Base-by-base conservation (phyloP, 768 basidiomycete species). In the Boletus fagicola region DNA sequence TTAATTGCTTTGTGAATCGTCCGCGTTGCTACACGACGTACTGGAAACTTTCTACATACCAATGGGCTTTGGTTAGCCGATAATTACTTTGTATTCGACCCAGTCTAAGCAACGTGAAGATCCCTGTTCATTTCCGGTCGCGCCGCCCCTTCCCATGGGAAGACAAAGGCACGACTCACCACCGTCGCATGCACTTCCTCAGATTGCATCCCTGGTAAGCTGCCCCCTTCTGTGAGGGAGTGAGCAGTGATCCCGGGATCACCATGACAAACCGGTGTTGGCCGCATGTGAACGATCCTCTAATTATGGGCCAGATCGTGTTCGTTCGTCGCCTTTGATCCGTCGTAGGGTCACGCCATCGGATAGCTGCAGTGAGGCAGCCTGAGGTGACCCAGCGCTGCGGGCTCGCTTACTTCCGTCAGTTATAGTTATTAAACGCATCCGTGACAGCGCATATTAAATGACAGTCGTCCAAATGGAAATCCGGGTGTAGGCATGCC, bases 361-460 rank as follows among this genome's bases (percentile, higher is more conserved):
- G 20, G 20, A 20, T 8, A 26, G 15, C 16, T 18, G 28, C 51
- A 45, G 16, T 51, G 39, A 22, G 13, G 24, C 38, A n/a, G n/a
- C n/a, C n/a, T n/a, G n/a, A n/a, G n/a, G n/a, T n/a, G n/a, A 22
- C 30, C 38, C 33, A 52, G 26, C 38, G 20, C 36, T 54, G 49
- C 12, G 20, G 38, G 30, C 9, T 54, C 51, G 51, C 54, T 42
- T 55, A 55, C 54, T 54, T 54, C 39, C 54, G 55, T 28, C 53
- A 38, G 36, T 56, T 44, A 55, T 56, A 38, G 36, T 56, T 44
- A 55, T 56, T 55, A 56, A 56, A 55, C 53, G 39, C 40, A 16
- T 20, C 51, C 53, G 39, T 52, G 54, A 50, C 49, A 26, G 24
- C 36, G 49, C 35, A 50, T 38, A 49, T 49, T 33, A 49, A 35